Evolutionary conservation across 345 rosid species (phyloP), one percentile per base, ranked within the genome.

Genomic region (Hibiscus syriacus): DNA sequence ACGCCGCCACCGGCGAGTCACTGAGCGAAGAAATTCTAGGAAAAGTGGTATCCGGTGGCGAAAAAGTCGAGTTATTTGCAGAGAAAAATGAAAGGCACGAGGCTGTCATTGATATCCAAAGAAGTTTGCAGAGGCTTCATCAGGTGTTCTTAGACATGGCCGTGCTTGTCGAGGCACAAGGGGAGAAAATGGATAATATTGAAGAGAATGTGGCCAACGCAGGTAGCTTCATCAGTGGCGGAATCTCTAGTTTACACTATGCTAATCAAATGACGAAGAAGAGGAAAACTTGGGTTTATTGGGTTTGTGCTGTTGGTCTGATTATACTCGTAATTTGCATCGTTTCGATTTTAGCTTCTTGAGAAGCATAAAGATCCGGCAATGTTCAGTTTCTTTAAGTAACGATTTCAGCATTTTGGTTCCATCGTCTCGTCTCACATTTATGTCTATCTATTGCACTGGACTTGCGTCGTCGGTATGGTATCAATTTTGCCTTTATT

Each of bases 61-160:
- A 13, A 34, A 66, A 74, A 55, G 63, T 78, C 16, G 68, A 77
- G 59, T 55, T 69, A 25, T 74, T 83, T 46, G 74, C 61, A 32
- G 82, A 76, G 62, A 81, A 72, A 46, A 63, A 72, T 57, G 83
- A 83, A 72, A 82, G 80, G 69, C 84, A 90, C 30, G 84, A 87
- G 43, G 92, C 84, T 2, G 88, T 83, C 73, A 70, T 83, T 78
- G 98, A 89, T 13, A 65, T 89, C 12, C 87, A 80, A 70, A 79
- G 75, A 67, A 93, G 98, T 83, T 73, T 93, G 78, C 79, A 78
- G 13, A 79, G 77, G 81, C 82, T 90, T 67, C 96, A 90, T 49
- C 87, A 85, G 72, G 90, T 87, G 63, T 93, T 89, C 71, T 88
- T 90, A 38, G 96, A 90, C 55, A 87, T 90, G 98, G 98, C 92